Base-by-base conservation (phyloP, 2,329 filamentous ascomycete genomes). In the Pseudogymnoascus sp. region DNA sequence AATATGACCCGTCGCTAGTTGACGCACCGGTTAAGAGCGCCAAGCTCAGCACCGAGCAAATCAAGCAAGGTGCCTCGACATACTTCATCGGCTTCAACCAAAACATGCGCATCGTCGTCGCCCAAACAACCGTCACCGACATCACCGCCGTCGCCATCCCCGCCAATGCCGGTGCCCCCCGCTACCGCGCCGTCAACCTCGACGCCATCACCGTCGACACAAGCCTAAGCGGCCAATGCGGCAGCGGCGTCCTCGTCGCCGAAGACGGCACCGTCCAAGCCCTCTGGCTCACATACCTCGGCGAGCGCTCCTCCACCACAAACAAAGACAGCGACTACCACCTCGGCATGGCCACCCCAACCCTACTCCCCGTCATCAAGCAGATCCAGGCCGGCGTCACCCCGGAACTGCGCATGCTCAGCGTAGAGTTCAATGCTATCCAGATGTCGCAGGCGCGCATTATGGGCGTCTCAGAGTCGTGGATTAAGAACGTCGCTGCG, bases 11-110 rank as follows among this genome's bases (percentile, higher is more conserved):
- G 1, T 86, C 84, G 40, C 84, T 99, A 16, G 96, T 97, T n/a
- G 86, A 96, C 71, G 95, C 93, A 1, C 93, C 95, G 0, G 93
- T 99, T 11, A 85, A 93, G 78, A 93, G 90, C 67, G 95, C 96
- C 3, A 90, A 86, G 70, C 82, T 99, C 60, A 91, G 91, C 71
- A 86, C 82, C 5, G 86, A 90, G 63, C 86, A 87, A 69, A 91
- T 97, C 73, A 93, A 91, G 61, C 95, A 97, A 78, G 95, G 95
- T 37, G 91, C 93, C 59, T 89, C 93, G 63, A 97, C 93, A 0
- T 93, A 96, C 68, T 99, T 99, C 76, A 89, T 99, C 66, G 96
- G 95, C n/a, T 96, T 96, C 79, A 99, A 99, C 73, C 88, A 96
- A 68, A 97, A 97, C 68, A 88, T 93, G 65, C 87, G 93, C 37